Evolutionary conservation across 495 filamentous ascomycete genomes (phyloP), one percentile per base, ranked within the genome.

Genomic region (Thermothielavioides terrestris): DNA sequence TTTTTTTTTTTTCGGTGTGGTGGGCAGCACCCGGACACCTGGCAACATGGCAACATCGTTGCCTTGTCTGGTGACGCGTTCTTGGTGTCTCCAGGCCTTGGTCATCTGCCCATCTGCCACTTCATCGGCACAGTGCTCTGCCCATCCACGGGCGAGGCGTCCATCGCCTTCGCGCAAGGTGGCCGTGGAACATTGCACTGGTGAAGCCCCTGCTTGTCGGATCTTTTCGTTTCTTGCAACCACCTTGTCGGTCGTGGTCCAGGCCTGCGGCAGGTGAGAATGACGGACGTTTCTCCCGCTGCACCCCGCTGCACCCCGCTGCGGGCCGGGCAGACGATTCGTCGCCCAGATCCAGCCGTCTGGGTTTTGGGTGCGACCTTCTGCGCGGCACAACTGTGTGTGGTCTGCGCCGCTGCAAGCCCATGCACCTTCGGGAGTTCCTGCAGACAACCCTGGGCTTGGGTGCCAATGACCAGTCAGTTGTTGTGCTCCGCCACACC

Each of bases 401-500:
- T n/a, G n/a, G n/a, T n/a, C n/a, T n/a, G n/a, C n/a, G n/a, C n/a
- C n/a, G n/a, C n/a, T n/a, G n/a, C n/a, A n/a, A n/a, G n/a, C n/a
- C n/a, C n/a, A n/a, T n/a, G n/a, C n/a, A n/a, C n/a, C n/a, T n/a
- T n/a, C n/a, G n/a, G n/a, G n/a, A n/a, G n/a, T n/a, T n/a, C n/a
- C n/a, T n/a, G n/a, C n/a, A n/a, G n/a, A n/a, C n/a, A n/a, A n/a
- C n/a, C n/a, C n/a, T n/a, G n/a, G n/a, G n/a, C n/a, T n/a, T n/a
- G n/a, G n/a, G n/a, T n/a, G n/a, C n/a, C n/a, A n/a, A n/a, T n/a
- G n/a, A n/a, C n/a, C n/a, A n/a, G n/a, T n/a, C n/a, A n/a, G n/a
- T n/a, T n/a, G 45, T 48, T 34, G 45, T 12, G 37, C 47, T 49
- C 28, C 47, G 47, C 47, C 47, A 26, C 47, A 1, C 17, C 26